Evolutionary conservation across 805 yeast species (phyloP).

Genomic region (Candida dajiaensis): DNA sequence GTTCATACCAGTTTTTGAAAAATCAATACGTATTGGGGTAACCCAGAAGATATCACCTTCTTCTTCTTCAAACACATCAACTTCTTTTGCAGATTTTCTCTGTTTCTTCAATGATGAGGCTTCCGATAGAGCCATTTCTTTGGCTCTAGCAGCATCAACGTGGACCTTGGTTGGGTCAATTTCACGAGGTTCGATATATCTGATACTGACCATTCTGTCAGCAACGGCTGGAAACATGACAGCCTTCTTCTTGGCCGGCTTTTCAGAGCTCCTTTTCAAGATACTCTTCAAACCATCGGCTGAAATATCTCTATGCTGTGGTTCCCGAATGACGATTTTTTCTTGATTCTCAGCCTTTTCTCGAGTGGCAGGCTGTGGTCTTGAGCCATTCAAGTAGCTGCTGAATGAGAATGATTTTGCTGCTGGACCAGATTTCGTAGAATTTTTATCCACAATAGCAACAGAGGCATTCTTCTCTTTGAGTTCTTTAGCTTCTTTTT

Average conservation of each 20-base stretch:
- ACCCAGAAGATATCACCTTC: not conserved
- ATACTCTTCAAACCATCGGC: not conserved
- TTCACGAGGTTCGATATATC: not conserved
- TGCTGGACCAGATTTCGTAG: not conserved
- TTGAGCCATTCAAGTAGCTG: not conserved
- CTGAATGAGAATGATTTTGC: not conserved
- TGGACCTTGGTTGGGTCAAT: not conserved
- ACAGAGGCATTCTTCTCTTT: not conserved
- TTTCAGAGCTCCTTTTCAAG: not conserved
- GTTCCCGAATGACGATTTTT: not conserved
- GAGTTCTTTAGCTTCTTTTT: not conserved
- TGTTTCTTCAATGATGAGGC: not conserved
- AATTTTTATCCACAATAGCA: not conserved
- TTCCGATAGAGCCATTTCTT: constrained; percentile 3
- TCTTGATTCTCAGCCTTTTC: not conserved
- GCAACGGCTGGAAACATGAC: not conserved
- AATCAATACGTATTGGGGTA: not conserved
- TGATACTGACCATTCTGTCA: not conserved
- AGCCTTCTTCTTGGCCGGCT: not conserved
- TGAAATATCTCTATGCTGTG: not conserved
- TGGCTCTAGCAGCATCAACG: not conserved
- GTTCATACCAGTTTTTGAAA: not conserved
- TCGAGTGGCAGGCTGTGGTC: not conserved
- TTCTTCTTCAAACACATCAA: not conserved
- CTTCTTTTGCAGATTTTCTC: not conserved